These are phyloP conservation scores for Stromatinia cepivora DNA, from an alignment of 2,329 filamentous ascomycete genomes.

Conservation along the genomic window DNA sequence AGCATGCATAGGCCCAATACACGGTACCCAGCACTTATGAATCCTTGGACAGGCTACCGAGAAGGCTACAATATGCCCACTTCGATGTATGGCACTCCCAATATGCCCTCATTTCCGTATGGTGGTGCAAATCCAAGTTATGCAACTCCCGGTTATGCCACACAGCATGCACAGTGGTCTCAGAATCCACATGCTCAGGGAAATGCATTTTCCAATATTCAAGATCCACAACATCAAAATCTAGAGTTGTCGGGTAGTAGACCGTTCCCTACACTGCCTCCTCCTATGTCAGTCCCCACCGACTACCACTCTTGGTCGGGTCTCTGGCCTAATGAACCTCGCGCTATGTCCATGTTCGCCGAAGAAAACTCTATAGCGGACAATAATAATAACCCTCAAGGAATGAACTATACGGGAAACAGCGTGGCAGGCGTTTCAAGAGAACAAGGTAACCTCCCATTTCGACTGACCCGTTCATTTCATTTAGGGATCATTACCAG, in stretches of 20 bases:
- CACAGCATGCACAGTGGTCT: slow-evolving; percentile 6
- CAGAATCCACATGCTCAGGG: background rate
- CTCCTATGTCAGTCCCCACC: background rate
- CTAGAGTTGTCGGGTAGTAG: background rate
- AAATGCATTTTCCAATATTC: background rate
- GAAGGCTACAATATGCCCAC: background rate
- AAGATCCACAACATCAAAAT: slow-evolving; percentile 3
- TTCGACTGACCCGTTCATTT: background rate
- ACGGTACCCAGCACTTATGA: background rate
- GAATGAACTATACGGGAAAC: background rate
- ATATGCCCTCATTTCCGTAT: background rate
- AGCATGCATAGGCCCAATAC: background rate
- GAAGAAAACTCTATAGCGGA: background rate
- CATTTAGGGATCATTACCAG: background rate
- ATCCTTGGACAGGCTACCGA: background rate
- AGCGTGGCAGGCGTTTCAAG: background rate
- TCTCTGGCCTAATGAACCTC: background rate
- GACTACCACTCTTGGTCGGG: slow-evolving; percentile 5
- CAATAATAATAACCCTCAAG: background rate
- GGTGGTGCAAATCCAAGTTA: background rate
- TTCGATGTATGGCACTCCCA: background rate
- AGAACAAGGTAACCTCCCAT: background rate
- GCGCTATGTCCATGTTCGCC: background rate
- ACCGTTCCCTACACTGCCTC: slow-evolving; percentile 1
- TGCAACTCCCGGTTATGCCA: background rate